Percentiles rank a stretch among this genome's conserved stretches.
These are phyloP conservation scores for Curvularia sp. DNA, from an alignment of 2,329 filamentous ascomycete genomes.

Conservation along the genomic window DNA sequence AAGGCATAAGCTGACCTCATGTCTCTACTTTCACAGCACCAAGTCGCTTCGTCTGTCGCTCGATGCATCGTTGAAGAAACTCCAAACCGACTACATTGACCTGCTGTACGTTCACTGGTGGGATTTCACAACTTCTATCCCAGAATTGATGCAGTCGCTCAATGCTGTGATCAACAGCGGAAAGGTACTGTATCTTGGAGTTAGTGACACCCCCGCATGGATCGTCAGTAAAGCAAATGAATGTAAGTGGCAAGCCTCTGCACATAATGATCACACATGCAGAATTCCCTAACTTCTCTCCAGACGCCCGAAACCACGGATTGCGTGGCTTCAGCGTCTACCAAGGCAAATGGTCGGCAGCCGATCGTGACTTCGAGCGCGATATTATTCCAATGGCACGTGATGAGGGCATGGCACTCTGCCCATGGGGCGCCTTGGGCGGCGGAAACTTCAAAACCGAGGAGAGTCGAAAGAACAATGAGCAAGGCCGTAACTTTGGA, in stretches of 20 bases:
- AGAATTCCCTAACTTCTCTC: conserved; percentile 1
- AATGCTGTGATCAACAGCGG: conserved; percentile 45
- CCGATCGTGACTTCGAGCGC: conserved; percentile 70
- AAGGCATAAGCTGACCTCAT: neutral
- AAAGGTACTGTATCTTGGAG: conserved; percentile 51
- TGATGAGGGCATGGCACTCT: conserved; percentile 67
- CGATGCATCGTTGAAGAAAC: conserved; percentile 51
- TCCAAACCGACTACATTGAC: conserved; percentile 53
- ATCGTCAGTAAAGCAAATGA: conserved; percentile 57
- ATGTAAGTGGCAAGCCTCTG: conserved; percentile 35
- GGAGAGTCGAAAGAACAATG: conserved; percentile 38
- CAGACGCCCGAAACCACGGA: conserved; percentile 71
- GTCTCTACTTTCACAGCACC: conserved; percentile 20
- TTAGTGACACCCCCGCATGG: conserved; percentile 51
- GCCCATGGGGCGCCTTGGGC: conserved; percentile 63
- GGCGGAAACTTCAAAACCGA: conserved; percentile 53
- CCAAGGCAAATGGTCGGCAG: conserved; percentile 68
- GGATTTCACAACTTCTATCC: conserved; percentile 49
- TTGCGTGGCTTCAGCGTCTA: conserved; percentile 73
- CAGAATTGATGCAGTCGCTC: conserved; percentile 50
- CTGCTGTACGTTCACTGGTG: conserved; percentile 52
- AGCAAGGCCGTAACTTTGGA: conserved; percentile 46
- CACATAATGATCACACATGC: neutral
- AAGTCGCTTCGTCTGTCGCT: conserved; percentile 51
- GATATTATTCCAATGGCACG: conserved; percentile 73